Percentiles rank a stretch among this genome's conserved stretches.
phyloP scores from a whole-genome alignment of 108 stramenopile genomes.

The Conticribra weissflogii region DNA sequence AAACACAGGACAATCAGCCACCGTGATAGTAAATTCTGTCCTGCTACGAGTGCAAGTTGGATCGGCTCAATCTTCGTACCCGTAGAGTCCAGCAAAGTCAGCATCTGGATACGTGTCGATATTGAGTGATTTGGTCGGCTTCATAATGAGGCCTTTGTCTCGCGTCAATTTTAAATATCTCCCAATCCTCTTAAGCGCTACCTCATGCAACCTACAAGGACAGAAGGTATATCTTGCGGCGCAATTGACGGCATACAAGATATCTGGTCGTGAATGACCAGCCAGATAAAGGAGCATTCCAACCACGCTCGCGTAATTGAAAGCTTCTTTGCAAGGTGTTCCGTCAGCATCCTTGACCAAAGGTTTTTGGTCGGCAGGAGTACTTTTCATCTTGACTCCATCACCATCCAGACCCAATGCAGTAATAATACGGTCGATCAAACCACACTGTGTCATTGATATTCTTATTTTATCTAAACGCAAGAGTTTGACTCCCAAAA shows the following conservation, averaged over 20 bases:
- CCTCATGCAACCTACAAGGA: neutral
- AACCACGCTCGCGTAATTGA: too few species aligned
- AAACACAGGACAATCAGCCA: too few species aligned
- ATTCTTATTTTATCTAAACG: slow-evolving; percentile 14
- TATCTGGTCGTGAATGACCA: slow-evolving; percentile 40
- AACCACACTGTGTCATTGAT: slow-evolving; percentile 37
- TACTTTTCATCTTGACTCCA: neutral
- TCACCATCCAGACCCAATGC: neutral
- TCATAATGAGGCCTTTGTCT: slow-evolving; percentile 39
- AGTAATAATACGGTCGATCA: slow-evolving; percentile 14
- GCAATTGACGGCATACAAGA: slow-evolving; percentile 42
- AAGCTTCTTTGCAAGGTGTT: slow-evolving; percentile 1
- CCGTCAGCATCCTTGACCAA: slow-evolving; percentile 21
- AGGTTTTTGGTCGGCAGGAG: slow-evolving; percentile 1
- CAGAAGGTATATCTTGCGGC: slow-evolving; percentile 20
- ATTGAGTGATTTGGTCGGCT: slow-evolving; percentile 3
- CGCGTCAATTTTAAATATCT: neutral
- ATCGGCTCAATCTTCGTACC: slow-evolving; percentile 29
- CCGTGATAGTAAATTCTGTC: slow-evolving; percentile 56
- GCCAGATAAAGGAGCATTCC: slow-evolving; percentile 51
- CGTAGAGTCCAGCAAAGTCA: too few species aligned
- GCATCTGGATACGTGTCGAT: slow-evolving; percentile 51
- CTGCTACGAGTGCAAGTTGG: slow-evolving; percentile 45
- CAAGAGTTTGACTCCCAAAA: slow-evolving; percentile 46
- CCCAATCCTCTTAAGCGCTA: neutral